Conservation (phyloP, 2,329 filamentous ascomycete species). For the Huntiella savannae region DNA sequence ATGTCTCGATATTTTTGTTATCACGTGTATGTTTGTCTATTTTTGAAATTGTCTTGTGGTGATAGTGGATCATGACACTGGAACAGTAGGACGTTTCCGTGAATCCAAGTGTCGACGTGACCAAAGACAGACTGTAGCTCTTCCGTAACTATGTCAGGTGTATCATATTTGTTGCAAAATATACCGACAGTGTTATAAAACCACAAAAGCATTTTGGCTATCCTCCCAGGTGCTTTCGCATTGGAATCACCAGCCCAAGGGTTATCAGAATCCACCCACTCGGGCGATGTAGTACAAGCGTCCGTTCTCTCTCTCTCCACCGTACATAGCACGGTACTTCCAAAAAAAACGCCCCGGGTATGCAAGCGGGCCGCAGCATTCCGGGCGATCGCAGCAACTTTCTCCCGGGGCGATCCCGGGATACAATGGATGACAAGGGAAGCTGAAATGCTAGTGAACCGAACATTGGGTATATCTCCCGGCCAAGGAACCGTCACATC, state of each 20-base stretch:
- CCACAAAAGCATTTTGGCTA: conserved; percentile 13
- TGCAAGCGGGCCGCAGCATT: conserved; percentile 12
- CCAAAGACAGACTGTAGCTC: conserved; percentile 20
- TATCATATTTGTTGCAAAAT: conserved; percentile 23
- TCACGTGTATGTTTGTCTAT: no score
- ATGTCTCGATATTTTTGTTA: no score
- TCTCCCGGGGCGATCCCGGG: conserved; percentile 4
- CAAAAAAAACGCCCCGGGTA: conserved; percentile 14
- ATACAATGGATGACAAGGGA: conserved; percentile 9
- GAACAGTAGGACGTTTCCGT: conserved; percentile 23
- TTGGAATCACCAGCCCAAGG: background rate
- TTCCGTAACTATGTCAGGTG: conserved; percentile 17
- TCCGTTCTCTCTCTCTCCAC: conserved; percentile 3
- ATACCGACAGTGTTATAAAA: conserved; percentile 20
- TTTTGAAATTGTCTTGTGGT: no score
- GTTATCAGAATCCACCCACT: conserved; percentile 1
- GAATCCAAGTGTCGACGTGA: conserved; percentile 21
- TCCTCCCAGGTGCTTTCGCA: background rate
- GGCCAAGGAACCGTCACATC: conserved; percentile 23
- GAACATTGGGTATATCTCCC: conserved; percentile 11
- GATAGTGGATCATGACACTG: conserved; percentile 4
- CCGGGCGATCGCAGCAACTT: conserved; percentile 9
- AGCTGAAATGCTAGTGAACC: conserved; percentile 10
- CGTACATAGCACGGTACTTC: conserved; percentile 14
- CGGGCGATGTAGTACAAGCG: conserved; percentile 4